These are phyloP conservation scores for Globisporangium cederbergense DNA, from an alignment of 352 stramenopile species.

Conservation along the genomic window DNA sequence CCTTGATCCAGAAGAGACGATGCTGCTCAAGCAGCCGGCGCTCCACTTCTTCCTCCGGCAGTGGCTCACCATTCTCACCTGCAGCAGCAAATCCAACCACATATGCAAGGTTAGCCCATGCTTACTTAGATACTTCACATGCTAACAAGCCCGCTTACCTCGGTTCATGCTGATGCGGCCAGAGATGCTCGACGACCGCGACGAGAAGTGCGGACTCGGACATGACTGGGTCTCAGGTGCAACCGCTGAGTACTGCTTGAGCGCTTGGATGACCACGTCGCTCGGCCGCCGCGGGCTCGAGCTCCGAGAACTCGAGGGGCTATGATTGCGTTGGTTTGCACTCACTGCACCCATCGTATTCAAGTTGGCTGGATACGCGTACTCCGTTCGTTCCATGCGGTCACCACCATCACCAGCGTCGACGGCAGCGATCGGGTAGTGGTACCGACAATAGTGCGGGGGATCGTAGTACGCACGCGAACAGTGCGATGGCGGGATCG, in stretches of 20 bases:
- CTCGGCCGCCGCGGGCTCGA: constrained; percentile 30
- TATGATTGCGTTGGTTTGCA: neutral
- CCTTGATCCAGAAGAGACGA: constrained; percentile 73
- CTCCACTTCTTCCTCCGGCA: constrained; percentile 39
- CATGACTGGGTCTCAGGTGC: constrained; percentile 26
- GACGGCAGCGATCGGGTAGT: neutral
- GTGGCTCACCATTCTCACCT: constrained; percentile 15
- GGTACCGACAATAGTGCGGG: constrained; percentile 3
- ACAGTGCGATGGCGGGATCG: constrained; percentile 1
- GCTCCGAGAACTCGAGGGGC: constrained; percentile 11
- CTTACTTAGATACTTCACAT: neutral
- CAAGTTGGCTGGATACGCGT: neutral
- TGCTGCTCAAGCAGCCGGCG: constrained; percentile 58
- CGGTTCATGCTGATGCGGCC: constrained; percentile 46
- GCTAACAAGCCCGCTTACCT: constrained; percentile 26
- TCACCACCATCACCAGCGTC: neutral
- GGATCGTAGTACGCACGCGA: neutral
- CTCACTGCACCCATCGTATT: neutral
- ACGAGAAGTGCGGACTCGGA: constrained; percentile 65
- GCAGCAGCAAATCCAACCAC: constrained; percentile 1
- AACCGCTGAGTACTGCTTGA: constrained; percentile 3
- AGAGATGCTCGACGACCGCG: constrained; percentile 55
- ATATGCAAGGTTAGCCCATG: neutral
- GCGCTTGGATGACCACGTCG: constrained; percentile 28
- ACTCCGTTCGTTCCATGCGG: neutral